Evolutionary conservation across 805 yeast species (phyloP).

Genomic region (Scheffersomyces ergatensis): DNA sequence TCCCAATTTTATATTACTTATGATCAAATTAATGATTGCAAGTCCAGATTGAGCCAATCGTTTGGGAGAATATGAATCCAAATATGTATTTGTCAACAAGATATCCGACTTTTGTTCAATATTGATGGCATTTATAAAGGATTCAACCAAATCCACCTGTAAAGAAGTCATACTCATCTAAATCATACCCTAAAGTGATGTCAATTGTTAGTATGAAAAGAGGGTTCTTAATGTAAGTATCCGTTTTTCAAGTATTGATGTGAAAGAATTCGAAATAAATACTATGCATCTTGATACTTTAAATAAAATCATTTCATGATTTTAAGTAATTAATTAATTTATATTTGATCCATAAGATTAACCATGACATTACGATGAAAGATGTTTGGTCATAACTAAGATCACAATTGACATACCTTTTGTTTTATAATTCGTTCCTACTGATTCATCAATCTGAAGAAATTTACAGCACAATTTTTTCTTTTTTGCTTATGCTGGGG

Average conservation of each 20-base stretch:
- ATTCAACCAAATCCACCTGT: neutral
- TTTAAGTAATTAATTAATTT: neutral
- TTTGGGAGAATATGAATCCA: constrained; percentile 50
- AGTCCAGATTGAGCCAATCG: constrained; percentile 68
- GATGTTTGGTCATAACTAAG: neutral
- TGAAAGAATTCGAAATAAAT: constrained; percentile 4
- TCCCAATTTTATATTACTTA: constrained; percentile 69
- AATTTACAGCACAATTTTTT: neutral
- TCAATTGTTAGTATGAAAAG: neutral
- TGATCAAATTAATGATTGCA: constrained; percentile 65
- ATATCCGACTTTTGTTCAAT: constrained; percentile 37
- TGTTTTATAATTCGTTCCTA: too few relatives aligned
- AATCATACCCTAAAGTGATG: neutral
- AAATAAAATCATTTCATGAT: too few relatives aligned
- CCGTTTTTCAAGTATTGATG: constrained; percentile 26
- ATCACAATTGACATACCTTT: constrained; percentile 4
- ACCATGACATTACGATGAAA: neutral
- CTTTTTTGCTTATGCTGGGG: too few relatives aligned
- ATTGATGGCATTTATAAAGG: constrained; percentile 28
- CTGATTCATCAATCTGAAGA: too few relatives aligned
- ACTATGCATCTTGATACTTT: constrained; percentile 26
- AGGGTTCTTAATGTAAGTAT: constrained; percentile 14
- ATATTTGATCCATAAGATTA: constrained; percentile 14
- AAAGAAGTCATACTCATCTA: neutral
- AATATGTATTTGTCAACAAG: constrained; percentile 28